Percentiles rank a stretch among this genome's conserved stretches.
Conservation (phyloP, 371 early-diverging fungal genomes). For the Lichtheimia ornata region DNA sequence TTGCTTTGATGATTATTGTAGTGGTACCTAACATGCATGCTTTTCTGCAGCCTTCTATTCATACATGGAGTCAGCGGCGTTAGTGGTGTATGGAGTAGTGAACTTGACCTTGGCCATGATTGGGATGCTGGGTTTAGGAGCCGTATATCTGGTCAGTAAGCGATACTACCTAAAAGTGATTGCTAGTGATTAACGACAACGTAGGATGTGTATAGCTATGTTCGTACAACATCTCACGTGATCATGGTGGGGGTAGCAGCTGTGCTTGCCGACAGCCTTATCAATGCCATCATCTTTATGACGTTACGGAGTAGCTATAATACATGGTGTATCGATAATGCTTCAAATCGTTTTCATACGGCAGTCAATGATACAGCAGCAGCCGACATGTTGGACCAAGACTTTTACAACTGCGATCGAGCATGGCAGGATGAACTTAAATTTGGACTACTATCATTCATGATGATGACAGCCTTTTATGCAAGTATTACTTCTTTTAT, state of each 20-base stretch:
- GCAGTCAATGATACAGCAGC: slow-evolving; percentile 5
- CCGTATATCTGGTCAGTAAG: slow-evolving; percentile 16
- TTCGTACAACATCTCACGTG: slow-evolving; percentile 3
- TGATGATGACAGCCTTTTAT: slow-evolving; percentile 26
- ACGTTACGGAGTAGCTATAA: slow-evolving; percentile 14
- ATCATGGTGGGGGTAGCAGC: slow-evolving; percentile 13
- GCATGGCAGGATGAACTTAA: slow-evolving; percentile 30
- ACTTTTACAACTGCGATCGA: slow-evolving; percentile 26
- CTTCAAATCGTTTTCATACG: slow-evolving; percentile 1
- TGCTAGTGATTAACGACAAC: neutral
- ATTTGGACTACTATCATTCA: slow-evolving; percentile 18
- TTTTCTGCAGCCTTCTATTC: slow-evolving; percentile 24
- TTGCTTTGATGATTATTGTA: neutral
- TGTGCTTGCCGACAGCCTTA: slow-evolving; percentile 20
- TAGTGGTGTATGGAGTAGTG: slow-evolving; percentile 20
- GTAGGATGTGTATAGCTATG: slow-evolving; percentile 3
- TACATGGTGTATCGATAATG: slow-evolving; percentile 15
- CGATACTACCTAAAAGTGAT: neutral
- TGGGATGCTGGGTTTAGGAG: slow-evolving; percentile 8
- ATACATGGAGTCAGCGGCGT: slow-evolving; percentile 11
- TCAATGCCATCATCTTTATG: slow-evolving; percentile 25
- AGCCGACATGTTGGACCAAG: neutral
- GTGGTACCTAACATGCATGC: neutral
- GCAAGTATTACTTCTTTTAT: slow-evolving; percentile 4
- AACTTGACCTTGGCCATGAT: slow-evolving; percentile 17